These are phyloP conservation scores for Saturnispora galanensis DNA, from an alignment of 805 yeast species.

Conservation along the genomic window DNA sequence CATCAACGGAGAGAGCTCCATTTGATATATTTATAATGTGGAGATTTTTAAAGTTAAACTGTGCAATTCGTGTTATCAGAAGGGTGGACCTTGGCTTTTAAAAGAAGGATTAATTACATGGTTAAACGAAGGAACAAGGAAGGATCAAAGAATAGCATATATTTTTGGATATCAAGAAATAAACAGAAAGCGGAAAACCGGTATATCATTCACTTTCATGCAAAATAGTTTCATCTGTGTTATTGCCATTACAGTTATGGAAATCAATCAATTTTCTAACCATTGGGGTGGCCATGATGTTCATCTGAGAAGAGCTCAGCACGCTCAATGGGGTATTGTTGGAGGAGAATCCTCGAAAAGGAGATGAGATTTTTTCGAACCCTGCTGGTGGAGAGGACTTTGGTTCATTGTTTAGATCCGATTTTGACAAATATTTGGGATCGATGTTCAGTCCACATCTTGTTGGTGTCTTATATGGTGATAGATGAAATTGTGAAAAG, in stretches of 20 bases:
- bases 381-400: no score
- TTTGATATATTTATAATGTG: neutral
- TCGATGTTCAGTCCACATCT: slow-evolving; percentile 1
- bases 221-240: neutral
- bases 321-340: neutral
- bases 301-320: slow-evolving; percentile 4
- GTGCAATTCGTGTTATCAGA: no score
- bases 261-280: neutral
- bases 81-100: no score
- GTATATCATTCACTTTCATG: no score
- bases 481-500: neutral
- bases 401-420: neutral
- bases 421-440: slow-evolving; percentile 1
- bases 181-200: no score
- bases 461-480: slow-evolving; percentile 4
- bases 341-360: no score
- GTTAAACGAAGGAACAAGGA: no score
- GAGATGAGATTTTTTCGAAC: no score
- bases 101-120: no score
- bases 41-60: neutral
- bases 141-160: no score
- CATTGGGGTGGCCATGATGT: neutral
- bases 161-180: no score
- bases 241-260: neutral
- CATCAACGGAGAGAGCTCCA: slow-evolving; percentile 3